Evolutionary conservation across 495 filamentous ascomycete genomes (phyloP), one percentile per base, ranked within the genome.

Genomic region (Penicillium riverlandense): DNA sequence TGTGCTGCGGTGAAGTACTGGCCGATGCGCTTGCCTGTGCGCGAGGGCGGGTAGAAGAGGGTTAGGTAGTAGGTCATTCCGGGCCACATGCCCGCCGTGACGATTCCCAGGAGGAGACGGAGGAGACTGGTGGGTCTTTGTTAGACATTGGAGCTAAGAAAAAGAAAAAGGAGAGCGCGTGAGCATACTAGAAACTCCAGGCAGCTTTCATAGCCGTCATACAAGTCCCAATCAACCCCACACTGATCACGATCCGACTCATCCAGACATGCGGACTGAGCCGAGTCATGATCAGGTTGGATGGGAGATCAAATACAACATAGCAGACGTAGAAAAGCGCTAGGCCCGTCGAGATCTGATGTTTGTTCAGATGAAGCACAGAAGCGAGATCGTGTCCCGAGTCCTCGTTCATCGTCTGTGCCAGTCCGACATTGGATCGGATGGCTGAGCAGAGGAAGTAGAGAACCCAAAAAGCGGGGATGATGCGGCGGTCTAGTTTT

Each of bases 61-160:
- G 90, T 92, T 14, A 96, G 73, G 53, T 94, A 95, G 63, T 92
- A 95, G 13, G 89, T 78, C 89, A 95, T 95, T 32, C 90, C 90
- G 2, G 90, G 90, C 88, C 90, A 95, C 81, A 95, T 88, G 12
- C 90, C 90, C 8, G 90, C 89, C 55, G 88, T 90, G 13, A 95
- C 88, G 41, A 94, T 75, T 35, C 90, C 90, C 11, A 95, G 74
- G 7, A 96, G 72, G 37, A 95, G 79, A n/a, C 90, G 83, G 5
- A 95, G 74, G 28, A 95, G 73, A 51, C 82, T 86, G 39, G 10
- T 33, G 31, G 6, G 16, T 8, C 29, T 55, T 43, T 45, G 36
- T 50, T 42, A 45, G 35, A 28, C 8, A 11, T 12, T 38, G 8
- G 2, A 38, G 32, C 11, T 6, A 27, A 11, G 6, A 40, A 15